A percentile compares a stretch with the other conserved stretches of the same genome.
These are phyloP conservation scores for Knufia petricola DNA, from an alignment of 2,329 filamentous ascomycete genomes.

Conservation along the genomic window DNA sequence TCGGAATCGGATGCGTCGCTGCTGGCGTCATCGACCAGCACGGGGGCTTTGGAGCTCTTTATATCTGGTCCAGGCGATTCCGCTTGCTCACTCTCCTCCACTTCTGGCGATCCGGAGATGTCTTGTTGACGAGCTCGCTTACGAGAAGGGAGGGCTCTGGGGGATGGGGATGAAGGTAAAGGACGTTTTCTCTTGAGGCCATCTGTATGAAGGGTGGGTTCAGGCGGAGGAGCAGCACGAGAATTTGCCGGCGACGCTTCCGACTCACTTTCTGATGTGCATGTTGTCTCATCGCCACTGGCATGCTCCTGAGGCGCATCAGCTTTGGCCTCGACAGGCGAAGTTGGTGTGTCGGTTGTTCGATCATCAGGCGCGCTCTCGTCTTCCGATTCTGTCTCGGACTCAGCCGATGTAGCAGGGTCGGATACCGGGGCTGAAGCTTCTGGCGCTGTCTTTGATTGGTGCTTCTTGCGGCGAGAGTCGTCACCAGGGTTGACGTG, in stretches of 20 bases:
- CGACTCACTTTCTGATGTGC: neutral
- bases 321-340: neutral
- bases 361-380: neutral
- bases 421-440: neutral
- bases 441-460: neutral
- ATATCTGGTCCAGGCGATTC: neutral
- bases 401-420: neutral
- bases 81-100: neutral
- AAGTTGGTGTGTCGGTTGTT: neutral
- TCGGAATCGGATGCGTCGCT: neutral
- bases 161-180: neutral
- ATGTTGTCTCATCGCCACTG: neutral
- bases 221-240: neutral
- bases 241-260: neutral
- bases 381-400: constrained; percentile 4
- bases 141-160: neutral
- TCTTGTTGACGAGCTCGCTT: neutral
- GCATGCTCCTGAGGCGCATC: neutral
- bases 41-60: neutral
- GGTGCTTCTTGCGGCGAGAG: neutral
- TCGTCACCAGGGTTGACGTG: too few species aligned
- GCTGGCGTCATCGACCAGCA: neutral
- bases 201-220: neutral
- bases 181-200: neutral
- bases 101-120: neutral